Percentiles rank a stretch among this genome's conserved stretches.
Evolutionary conservation across 139 green algal genomes (phyloP).

Genomic region (Chlorella sp.): DNA sequence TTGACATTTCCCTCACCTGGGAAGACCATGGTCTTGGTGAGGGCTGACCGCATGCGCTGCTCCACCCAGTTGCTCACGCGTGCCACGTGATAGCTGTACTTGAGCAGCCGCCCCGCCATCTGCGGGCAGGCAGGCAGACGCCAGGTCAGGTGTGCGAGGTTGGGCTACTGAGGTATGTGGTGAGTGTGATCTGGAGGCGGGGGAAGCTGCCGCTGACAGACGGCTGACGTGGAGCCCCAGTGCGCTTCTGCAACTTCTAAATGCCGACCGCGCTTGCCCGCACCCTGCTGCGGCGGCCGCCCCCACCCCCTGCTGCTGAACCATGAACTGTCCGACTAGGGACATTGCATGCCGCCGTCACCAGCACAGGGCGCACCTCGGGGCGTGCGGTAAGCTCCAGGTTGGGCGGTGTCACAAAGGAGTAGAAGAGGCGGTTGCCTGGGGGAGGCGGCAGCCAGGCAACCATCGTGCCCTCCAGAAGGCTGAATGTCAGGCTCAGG

Average conservation of each 20-base stretch:
- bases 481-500: conserved; percentile 51
- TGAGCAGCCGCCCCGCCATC: conserved; percentile 59
- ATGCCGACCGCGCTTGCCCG: not conserved
- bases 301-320: not conserved
- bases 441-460: conserved; percentile 65
- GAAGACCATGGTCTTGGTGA: conserved; percentile 65
- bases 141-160: not conserved
- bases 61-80: conserved; percentile 57
- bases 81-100: conserved; percentile 51
- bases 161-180: no score
- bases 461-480: conserved; percentile 52
- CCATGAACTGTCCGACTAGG: no score
- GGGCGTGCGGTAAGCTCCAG: conserved; percentile 45
- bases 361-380: conserved; percentile 27
- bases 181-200: no score
- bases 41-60: conserved; percentile 46
- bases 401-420: conserved; percentile 54
- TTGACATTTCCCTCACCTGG: conserved; percentile 47
- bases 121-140: conserved; percentile 5
- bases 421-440: conserved; percentile 60
- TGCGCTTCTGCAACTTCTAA: not conserved
- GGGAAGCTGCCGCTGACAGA: no score
- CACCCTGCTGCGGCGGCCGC: not conserved
- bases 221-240: no score
- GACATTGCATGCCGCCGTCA: no score